Evolutionary conservation across 1,284 basidiomycete genomes (phyloP).

Genomic region (Taiwanofungus camphoratus): DNA sequence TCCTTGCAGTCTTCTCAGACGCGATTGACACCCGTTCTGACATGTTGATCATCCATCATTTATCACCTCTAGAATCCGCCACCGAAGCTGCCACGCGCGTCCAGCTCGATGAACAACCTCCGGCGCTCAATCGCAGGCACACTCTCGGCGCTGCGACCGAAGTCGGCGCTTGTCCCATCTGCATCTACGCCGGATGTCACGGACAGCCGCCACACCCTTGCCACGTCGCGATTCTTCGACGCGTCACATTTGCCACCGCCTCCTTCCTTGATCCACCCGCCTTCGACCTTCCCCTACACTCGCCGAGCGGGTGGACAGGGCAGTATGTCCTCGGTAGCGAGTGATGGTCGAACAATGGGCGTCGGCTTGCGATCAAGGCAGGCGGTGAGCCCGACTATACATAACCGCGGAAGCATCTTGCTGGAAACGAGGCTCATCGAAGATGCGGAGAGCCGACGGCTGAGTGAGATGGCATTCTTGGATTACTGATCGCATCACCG

Average conservation of each 20-base stretch:
- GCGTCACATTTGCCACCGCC: too few species aligned
- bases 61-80: not conserved
- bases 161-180: constrained; percentile 13
- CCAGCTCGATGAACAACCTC: constrained; percentile 26
- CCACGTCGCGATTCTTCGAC: constrained; percentile 12
- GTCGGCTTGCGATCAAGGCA: constrained; percentile 25
- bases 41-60: not conserved
- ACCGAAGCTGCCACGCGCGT: constrained; percentile 13
- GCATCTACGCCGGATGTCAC: not conserved
- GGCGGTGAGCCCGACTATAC: constrained; percentile 51
- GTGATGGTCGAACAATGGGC: constrained; percentile 7
- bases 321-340: not conserved
- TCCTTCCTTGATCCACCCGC: too few species aligned
- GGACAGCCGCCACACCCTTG: not conserved
- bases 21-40: too few species aligned
- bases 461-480: constrained; percentile 67
- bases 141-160: constrained; percentile 17
- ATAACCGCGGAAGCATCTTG: constrained; percentile 50
- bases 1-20: too few species aligned
- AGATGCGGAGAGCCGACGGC: constrained; percentile 59
- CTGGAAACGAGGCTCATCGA: constrained; percentile 46
- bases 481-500: constrained; percentile 26
- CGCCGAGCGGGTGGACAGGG: too few species aligned
- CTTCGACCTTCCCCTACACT: too few species aligned
- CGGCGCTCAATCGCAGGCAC: constrained; percentile 23